Percentiles rank a stretch among this genome's conserved stretches.
These are phyloP conservation scores for Euphrasia confusa DNA, from an alignment of 257 asterid species.

Conservation along the genomic window DNA sequence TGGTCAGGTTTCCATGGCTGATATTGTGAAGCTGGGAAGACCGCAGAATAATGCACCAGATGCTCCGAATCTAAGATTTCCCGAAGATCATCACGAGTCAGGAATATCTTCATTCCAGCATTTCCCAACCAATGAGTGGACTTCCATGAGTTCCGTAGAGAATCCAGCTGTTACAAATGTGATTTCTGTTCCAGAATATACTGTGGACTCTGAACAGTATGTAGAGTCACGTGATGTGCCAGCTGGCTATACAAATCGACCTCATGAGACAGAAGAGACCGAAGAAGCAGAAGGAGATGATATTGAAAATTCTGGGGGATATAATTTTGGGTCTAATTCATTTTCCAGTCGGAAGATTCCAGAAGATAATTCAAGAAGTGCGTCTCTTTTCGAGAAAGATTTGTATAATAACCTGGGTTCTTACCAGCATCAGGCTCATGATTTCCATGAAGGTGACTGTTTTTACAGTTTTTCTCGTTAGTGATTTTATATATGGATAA, in stretches of 20 bases:
- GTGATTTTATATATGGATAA: background rate
- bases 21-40: constrained; percentile 95
- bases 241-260: constrained; percentile 35
- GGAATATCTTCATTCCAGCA: too few relatives aligned
- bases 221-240: constrained; percentile 39
- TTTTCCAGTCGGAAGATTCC: constrained; percentile 37
- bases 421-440: constrained; percentile 51
- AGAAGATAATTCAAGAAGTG: constrained; percentile 51
- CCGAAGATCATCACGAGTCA: constrained; percentile 35
- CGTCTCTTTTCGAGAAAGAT: constrained; percentile 52
- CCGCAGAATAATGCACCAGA: constrained; percentile 46
- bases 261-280: constrained; percentile 42
- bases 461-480: background rate
- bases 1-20: constrained; percentile 95
- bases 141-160: constrained; percentile 49
- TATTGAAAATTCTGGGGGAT: constrained; percentile 39
- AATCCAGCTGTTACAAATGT: constrained; percentile 38
- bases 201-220: constrained; percentile 44
- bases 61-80: constrained; percentile 29
- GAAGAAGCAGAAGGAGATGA: constrained; percentile 35
- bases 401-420: constrained; percentile 40
- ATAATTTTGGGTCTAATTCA: constrained; percentile 42
- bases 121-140: constrained; percentile 53
- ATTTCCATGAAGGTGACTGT: constrained; percentile 47
- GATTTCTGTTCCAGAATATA: constrained; percentile 34